phyloP scores from a whole-genome alignment of 225 moss, liverwort and hornwort species.

The Sphagnum contortum region DNA sequence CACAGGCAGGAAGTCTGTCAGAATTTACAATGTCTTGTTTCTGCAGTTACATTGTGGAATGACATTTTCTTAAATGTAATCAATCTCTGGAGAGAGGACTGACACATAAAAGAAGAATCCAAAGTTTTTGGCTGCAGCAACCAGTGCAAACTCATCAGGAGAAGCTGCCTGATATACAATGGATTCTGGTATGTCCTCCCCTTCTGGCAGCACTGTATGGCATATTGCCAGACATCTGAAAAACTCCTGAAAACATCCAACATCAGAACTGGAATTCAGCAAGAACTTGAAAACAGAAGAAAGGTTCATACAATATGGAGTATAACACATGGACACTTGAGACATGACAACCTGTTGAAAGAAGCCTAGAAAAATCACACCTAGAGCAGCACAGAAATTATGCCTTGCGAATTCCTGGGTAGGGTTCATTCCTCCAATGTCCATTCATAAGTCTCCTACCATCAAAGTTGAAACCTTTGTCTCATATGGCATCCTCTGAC shows the following conservation, averaged over 20 bases:
- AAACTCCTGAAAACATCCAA: slow-evolving; percentile 59
- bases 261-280: background rate
- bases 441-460: slow-evolving; percentile 85
- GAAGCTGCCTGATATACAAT: slow-evolving; percentile 91
- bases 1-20: too few relatives aligned
- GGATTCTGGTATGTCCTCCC: slow-evolving; percentile 77
- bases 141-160: slow-evolving; percentile 90
- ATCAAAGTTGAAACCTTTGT: slow-evolving; percentile 92
- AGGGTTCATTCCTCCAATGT: slow-evolving; percentile 66
- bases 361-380: too few relatives aligned
- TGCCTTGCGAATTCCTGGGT: slow-evolving; percentile 59
- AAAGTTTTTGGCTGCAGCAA: slow-evolving; percentile 83
- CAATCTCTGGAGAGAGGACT: slow-evolving; percentile 8
- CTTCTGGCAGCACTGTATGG: slow-evolving; percentile 91
- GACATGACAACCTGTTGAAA: too few relatives aligned
- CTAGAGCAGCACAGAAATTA: too few relatives aligned
- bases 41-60: background rate
- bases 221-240: slow-evolving; percentile 92
- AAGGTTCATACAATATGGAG: too few relatives aligned
- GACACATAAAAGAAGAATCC: slow-evolving; percentile 93
- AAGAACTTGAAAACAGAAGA: too few relatives aligned
- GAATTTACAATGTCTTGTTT: too few relatives aligned
- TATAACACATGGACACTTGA: too few relatives aligned
- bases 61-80: too few relatives aligned
- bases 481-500: slow-evolving; percentile 64